Conservation (phyloP, 2,329 filamentous ascomycete species). For the Arthrobotrys pseudoclavata region DNA sequence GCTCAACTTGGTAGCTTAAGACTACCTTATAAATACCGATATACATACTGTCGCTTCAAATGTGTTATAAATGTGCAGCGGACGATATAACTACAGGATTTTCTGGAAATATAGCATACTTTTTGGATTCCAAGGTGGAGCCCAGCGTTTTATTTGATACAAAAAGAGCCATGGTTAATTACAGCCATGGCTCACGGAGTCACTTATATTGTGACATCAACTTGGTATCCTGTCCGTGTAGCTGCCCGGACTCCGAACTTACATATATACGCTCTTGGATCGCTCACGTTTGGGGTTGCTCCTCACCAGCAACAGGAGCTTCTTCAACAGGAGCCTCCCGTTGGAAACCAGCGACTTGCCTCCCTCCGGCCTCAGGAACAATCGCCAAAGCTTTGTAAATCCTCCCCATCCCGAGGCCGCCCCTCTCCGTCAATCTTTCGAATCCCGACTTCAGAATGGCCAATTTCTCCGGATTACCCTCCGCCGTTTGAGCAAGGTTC, state of each 20-base stretch:
- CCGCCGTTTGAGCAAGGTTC: slow-evolving; percentile 72
- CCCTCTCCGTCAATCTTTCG: slow-evolving; percentile 84
- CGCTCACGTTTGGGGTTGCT: neutral
- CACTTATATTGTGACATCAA: neutral
- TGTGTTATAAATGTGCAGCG: too few species aligned
- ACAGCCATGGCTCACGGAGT: neutral
- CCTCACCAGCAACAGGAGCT: neutral
- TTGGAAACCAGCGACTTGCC: slow-evolving; percentile 85
- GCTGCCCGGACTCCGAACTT: neutral
- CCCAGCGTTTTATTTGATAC: slow-evolving; percentile 1
- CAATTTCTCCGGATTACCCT: slow-evolving; percentile 68
- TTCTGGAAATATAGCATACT: neutral
- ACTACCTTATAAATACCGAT: too few species aligned
- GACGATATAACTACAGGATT: too few species aligned
- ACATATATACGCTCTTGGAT: neutral
- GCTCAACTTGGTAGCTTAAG: too few species aligned
- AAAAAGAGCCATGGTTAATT: neutral
- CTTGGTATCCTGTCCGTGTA: neutral
- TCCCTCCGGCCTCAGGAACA: slow-evolving; percentile 81
- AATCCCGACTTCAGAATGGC: slow-evolving; percentile 78
- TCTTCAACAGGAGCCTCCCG: slow-evolving; percentile 5
- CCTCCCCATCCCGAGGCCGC: slow-evolving; percentile 89
- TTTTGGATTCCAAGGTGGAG: neutral
- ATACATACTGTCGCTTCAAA: too few species aligned
- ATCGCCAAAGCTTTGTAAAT: slow-evolving; percentile 95